phyloP scores from a whole-genome alignment of 371 early-diverging fungal species.

The Mucor indicus region DNA sequence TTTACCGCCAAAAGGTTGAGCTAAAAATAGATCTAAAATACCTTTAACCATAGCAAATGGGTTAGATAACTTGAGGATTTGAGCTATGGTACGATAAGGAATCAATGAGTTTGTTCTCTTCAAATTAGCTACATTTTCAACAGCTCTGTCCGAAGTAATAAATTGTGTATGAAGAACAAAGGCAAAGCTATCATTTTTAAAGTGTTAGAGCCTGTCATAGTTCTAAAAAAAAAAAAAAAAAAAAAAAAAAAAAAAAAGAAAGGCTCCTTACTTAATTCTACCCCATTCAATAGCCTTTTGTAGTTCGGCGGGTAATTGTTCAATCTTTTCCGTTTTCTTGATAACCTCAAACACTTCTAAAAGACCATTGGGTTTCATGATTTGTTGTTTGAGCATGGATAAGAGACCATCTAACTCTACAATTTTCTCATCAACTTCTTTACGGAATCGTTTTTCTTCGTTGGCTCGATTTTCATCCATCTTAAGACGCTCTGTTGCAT shows the following conservation, averaged over 20 bases:
- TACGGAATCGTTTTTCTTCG: slow-evolving; percentile 45
- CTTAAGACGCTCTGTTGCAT: slow-evolving; percentile 33
- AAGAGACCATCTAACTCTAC: slow-evolving; percentile 50
- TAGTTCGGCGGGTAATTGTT: slow-evolving; percentile 49
- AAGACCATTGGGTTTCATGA: slow-evolving; percentile 55
- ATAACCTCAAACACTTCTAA: slow-evolving; percentile 37
- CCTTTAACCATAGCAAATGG: slow-evolving; percentile 64
- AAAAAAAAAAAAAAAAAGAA: too few species aligned
- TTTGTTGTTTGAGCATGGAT: slow-evolving; percentile 49
- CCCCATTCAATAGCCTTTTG: slow-evolving; percentile 63
- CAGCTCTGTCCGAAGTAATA: slow-evolving; percentile 56
- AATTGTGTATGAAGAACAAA: slow-evolving; percentile 61
- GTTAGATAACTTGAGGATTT: slow-evolving; percentile 58
- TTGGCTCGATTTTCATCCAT: slow-evolving; percentile 43
- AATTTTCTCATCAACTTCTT: slow-evolving; percentile 51
- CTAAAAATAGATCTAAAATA: slow-evolving; percentile 60
- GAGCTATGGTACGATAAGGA: slow-evolving; percentile 60
- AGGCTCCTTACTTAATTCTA: slow-evolving; percentile 49
- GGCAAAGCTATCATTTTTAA: slow-evolving; percentile 44
- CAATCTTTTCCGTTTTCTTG: slow-evolving; percentile 37
- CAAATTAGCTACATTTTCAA: slow-evolving; percentile 51
- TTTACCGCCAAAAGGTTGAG: slow-evolving; percentile 63
- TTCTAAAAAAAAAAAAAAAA: too few species aligned
- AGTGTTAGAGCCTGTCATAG: too few species aligned
- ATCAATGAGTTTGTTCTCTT: slow-evolving; percentile 58